Evolutionary conservation across 805 yeast genomes (phyloP).

Genomic region (Schwanniomyces yamadae): DNA sequence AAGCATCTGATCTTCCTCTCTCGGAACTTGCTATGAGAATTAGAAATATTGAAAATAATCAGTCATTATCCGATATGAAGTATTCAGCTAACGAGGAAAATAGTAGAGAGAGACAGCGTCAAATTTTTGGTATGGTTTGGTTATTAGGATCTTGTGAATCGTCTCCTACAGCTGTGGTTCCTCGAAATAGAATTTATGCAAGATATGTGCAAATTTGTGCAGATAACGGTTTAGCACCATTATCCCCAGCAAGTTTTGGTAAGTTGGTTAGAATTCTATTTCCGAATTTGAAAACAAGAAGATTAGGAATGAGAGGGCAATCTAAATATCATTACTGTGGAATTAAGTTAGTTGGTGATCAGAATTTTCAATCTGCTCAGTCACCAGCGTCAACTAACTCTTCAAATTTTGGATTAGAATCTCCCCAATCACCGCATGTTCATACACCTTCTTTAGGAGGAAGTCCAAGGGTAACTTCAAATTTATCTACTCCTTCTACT

Average conservation of each 20-base stretch:
- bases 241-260: conserved; percentile 79
- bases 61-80: conserved; percentile 9
- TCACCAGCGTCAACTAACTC: conserved; percentile 8
- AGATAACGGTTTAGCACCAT: conserved; percentile 47
- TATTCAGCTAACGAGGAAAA: conserved; percentile 10
- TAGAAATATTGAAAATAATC: conserved; percentile 40
- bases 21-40: conserved; percentile 44
- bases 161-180: conserved; percentile 40
- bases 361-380: conserved; percentile 12
- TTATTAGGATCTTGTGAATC: conserved; percentile 64
- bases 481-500: conserved; percentile 3
- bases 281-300: conserved; percentile 68
- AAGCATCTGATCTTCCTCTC: conserved; percentile 34
- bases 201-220: conserved; percentile 41
- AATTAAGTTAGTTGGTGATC: conserved; percentile 45
- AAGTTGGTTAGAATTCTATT: conserved; percentile 63
- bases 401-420: conserved; percentile 5
- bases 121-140: conserved; percentile 82
- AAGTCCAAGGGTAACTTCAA: conserved; percentile 6
- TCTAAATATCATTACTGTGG: conserved; percentile 88
- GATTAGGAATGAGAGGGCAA: conserved; percentile 80
- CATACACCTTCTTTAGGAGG: conserved; percentile 7
- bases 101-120: conserved; percentile 59
- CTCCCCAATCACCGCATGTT: conserved; percentile 8
- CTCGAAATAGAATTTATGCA: conserved; percentile 43